Conservation (phyloP, 1,284 basidiomycete species). For the Malassezia sympodialis region DNA sequence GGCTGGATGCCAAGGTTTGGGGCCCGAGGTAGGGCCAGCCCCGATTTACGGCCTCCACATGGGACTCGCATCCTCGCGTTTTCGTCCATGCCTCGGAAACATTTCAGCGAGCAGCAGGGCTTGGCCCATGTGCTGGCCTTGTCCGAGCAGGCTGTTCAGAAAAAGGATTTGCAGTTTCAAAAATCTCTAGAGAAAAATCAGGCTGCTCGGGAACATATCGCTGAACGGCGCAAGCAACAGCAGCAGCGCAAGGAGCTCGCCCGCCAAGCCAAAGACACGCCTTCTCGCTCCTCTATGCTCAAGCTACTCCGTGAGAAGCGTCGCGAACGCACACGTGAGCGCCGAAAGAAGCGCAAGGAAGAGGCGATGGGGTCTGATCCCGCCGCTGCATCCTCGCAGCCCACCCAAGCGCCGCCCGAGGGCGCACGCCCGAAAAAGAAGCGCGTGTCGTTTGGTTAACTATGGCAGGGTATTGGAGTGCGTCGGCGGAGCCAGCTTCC, state of each 20-base stretch:
- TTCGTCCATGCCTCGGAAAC: not conserved
- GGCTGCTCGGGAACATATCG: not conserved
- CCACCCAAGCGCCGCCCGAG: not conserved
- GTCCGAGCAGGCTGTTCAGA: conserved; percentile 9
- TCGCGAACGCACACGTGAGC: conserved; percentile 13
- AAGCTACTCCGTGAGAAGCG: conserved; percentile 4
- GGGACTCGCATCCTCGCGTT: not conserved
- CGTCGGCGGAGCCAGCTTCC: not conserved
- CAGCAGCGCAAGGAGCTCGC: not conserved
- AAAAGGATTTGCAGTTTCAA: conserved; percentile 10
- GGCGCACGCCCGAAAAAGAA: conserved; percentile 1
- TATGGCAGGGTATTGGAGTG: not conserved
- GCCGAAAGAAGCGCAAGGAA: conserved; percentile 4
- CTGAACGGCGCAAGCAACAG: conserved; percentile 3
- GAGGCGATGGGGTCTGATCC: not conserved
- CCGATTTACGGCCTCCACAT: not conserved
- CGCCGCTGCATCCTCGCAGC: not conserved
- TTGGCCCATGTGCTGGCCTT: conserved; percentile 9
- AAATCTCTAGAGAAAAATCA: conserved; percentile 2
- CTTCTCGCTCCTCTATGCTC: conserved; percentile 6
- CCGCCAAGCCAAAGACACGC: not conserved
- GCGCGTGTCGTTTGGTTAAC: conserved; percentile 16
- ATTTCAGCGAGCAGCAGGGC: conserved; percentile 14
- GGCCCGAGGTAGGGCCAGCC: not conserved
- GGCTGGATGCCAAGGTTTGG: not conserved